A percentile compares a stretch with the other conserved stretches of the same genome.
Evolutionary conservation across 75 land plant species (phyloP).

Genomic region (Selaginella moellendorffii): DNA sequence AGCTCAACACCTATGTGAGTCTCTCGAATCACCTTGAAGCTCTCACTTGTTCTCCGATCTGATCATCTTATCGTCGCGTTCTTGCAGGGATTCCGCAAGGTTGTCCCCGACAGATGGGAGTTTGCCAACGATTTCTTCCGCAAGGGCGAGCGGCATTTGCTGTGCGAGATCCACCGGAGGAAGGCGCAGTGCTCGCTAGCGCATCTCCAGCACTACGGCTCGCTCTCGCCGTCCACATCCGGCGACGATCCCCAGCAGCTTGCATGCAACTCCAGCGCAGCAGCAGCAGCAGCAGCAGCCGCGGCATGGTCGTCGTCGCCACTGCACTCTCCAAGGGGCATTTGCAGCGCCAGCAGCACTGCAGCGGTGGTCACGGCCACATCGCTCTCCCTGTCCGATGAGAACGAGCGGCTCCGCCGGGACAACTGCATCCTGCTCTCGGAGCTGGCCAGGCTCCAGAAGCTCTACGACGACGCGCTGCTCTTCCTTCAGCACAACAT

Average conservation of each 20-base stretch:
- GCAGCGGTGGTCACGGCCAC: no score
- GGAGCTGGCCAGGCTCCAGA: slow-evolving; percentile 4
- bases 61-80: not conserved
- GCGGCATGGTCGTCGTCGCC: not conserved
- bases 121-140: slow-evolving; percentile 6
- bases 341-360: not conserved
- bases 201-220: slow-evolving; percentile 1
- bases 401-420: slow-evolving; percentile 2
- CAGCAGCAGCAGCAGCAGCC: not conserved
- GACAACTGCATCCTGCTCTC: slow-evolving; percentile 6
- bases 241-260: slow-evolving; percentile 1
- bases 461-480: slow-evolving; percentile 3
- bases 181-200: not conserved
- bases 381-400: not conserved
- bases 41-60: not conserved
- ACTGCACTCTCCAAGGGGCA: not conserved
- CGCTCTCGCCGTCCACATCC: not conserved
- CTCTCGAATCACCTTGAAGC: not conserved
- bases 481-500: slow-evolving; percentile 11
- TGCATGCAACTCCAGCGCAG: not conserved
- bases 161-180: slow-evolving; percentile 6
- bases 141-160: slow-evolving; percentile 3
- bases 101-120: slow-evolving; percentile 9
- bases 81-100: slow-evolving; percentile 5
- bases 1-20: slow-evolving; percentile 89